A percentile compares a stretch with the other conserved stretches of the same genome.
Conservation (phyloP, 208 protist species). For the Perkinsela sp. region DNA sequence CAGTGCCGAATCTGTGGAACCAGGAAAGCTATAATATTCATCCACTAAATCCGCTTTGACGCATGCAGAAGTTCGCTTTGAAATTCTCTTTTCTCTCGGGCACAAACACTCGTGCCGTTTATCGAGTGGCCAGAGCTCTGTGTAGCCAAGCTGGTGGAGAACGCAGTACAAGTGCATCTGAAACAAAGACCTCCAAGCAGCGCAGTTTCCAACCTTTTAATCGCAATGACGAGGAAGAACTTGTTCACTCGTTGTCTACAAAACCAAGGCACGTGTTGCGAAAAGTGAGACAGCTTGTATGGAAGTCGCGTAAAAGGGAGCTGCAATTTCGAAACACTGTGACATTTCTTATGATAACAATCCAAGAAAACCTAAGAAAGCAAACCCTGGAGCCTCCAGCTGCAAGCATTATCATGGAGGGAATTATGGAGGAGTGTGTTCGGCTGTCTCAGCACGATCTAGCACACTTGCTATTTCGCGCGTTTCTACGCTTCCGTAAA, state of each 20-base stretch:
- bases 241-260: conserved; percentile 37
- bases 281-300: conserved; percentile 51
- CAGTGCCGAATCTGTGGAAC: no score
- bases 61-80: no score
- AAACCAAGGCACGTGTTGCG: conserved; percentile 54
- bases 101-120: no score
- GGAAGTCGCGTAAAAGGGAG: conserved; percentile 42
- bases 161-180: no score
- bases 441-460: conserved; percentile 53
- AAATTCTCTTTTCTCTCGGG: no score
- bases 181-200: conserved; percentile 3
- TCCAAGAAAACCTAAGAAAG: conserved; percentile 60
- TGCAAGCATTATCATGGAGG: conserved; percentile 54
- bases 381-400: conserved; percentile 35
- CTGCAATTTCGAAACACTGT: conserved; percentile 56
- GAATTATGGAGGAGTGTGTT: conserved; percentile 47
- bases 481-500: conserved; percentile 53
- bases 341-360: conserved; percentile 52
- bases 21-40: no score
- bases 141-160: no score
- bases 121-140: no score
- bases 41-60: no score
- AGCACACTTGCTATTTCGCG: conserved; percentile 52
- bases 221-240: conserved; percentile 43
- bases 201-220: conserved; percentile 38